Evolutionary conservation across 139 green algal genomes (phyloP).

Genomic region (Picochlorum costavermella): DNA sequence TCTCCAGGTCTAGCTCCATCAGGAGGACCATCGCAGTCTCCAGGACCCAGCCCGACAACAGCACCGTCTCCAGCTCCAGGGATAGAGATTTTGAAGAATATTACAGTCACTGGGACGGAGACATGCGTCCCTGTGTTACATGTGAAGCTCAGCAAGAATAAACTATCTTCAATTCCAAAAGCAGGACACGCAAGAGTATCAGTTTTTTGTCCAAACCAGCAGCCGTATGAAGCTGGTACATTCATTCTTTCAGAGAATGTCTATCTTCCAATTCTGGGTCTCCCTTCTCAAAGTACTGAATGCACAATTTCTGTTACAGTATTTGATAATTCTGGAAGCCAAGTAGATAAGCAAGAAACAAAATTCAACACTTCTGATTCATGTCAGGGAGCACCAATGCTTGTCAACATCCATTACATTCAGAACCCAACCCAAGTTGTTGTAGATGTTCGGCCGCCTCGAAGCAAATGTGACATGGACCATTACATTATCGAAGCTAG

Average conservation of each 20-base stretch:
- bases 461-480: neutral
- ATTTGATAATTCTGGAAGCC: neutral
- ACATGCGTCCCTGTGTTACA: neutral
- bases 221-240: neutral
- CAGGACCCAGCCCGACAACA: neutral
- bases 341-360: neutral
- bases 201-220: too few species aligned
- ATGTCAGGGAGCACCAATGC: neutral
- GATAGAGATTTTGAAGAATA: neutral
- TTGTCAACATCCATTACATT: neutral
- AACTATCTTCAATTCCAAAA: too few species aligned
- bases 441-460: neutral
- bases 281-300: neutral
- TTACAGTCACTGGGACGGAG: neutral
- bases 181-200: too few species aligned
- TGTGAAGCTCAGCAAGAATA: neutral
- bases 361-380: neutral
- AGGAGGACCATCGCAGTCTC: neutral
- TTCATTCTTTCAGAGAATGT: neutral
- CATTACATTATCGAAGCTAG: neutral
- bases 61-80: neutral
- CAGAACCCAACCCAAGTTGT: neutral
- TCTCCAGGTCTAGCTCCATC: neutral
- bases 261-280: neutral
- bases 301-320: neutral